Base-by-base conservation (phyloP, 805 yeast genomes). In the Hemisphaericaspora nanyangensis region DNA sequence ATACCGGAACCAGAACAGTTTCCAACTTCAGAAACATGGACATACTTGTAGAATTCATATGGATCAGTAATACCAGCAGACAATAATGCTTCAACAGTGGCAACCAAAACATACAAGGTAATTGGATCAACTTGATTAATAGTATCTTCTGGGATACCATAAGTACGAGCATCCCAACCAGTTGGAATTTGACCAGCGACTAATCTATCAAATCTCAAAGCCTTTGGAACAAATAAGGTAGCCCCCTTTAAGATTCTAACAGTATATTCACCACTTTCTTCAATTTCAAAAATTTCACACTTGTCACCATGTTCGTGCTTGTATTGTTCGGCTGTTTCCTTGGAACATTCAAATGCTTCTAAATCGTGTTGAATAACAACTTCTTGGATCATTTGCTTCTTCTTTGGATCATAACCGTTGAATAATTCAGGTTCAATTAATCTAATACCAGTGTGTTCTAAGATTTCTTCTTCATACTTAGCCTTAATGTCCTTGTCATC, bases 1-100 rank as follows among this genome's bases (percentile, higher is more conserved):
- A 93, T 91, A 80, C 99, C 99, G 41, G 97, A 89, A 74, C 99
- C 99, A 35, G 96, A 85, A 77, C 98, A 90, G 79, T 91, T 95
- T 74, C 99, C 99, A 52, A 93, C 89, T 70, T 93, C 98, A 34
- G 98, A 89, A 42, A 93, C 95, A 65, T 93, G 99, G 36, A 95
- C 95, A 63, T 93, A 95, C 71, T 91, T 83, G 77, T 93, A 93
- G 77, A 95, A 88, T 73, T 93, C 99, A 64, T 89, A 93, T 48
- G 99, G 99, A 63, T 93, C 99, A 44, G 96, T 88, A 57, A 93
- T 72, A 83, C 99, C 99, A 48, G 97, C 79, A 42, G 91, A 69
- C 51, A 93, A 76, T 52, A 93, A 82, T 2, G 98, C 97, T 72
- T 93, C 98, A 42, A 83, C 95, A 37, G 96, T 93, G 19, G 97